Evolutionary conservation across 2,329 filamentous ascomycete genomes (phyloP).

Genomic region (Scytalidium sp.): DNA sequence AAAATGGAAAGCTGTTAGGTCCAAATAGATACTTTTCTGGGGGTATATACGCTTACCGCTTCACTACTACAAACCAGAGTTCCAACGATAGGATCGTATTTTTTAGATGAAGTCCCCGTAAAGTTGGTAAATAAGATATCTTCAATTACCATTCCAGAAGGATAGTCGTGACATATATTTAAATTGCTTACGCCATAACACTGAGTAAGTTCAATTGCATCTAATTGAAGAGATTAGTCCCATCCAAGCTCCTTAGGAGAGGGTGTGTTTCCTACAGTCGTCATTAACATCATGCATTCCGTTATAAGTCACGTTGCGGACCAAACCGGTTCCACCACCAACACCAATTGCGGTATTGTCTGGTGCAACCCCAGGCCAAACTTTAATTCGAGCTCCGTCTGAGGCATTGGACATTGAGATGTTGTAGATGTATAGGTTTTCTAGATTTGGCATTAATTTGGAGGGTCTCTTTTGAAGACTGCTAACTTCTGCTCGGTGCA

Average conservation of each 20-base stretch:
- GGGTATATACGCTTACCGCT: constrained; percentile 40
- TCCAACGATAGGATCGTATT: constrained; percentile 37
- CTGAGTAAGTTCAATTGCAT: constrained; percentile 37
- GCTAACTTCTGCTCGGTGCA: constrained; percentile 58
- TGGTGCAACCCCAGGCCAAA: constrained; percentile 46
- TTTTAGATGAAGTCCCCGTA: constrained; percentile 44
- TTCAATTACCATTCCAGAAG: constrained; percentile 45
- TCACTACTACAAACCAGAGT: constrained; percentile 43
- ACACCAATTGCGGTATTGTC: constrained; percentile 51
- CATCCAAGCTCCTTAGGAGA: background rate
- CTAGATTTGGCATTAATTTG: constrained; percentile 51
- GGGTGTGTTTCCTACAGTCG: constrained; percentile 33
- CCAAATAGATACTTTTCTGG: background rate
- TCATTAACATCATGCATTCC: constrained; percentile 54
- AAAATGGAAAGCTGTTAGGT: background rate
- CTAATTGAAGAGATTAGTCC: constrained; percentile 2
- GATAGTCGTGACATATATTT: constrained; percentile 54
- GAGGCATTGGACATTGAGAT: constrained; percentile 45
- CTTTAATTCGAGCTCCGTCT: constrained; percentile 63
- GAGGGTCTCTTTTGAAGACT: no score
- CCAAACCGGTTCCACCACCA: constrained; percentile 56
- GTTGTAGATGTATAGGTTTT: constrained; percentile 52
- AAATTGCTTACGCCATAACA: constrained; percentile 57
- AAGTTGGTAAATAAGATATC: constrained; percentile 53
- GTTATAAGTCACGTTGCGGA: constrained; percentile 60